Evolutionary conservation across 192 early-diverging fungal genomes (phyloP).

Genomic region (Blastocladiella britannica): DNA sequence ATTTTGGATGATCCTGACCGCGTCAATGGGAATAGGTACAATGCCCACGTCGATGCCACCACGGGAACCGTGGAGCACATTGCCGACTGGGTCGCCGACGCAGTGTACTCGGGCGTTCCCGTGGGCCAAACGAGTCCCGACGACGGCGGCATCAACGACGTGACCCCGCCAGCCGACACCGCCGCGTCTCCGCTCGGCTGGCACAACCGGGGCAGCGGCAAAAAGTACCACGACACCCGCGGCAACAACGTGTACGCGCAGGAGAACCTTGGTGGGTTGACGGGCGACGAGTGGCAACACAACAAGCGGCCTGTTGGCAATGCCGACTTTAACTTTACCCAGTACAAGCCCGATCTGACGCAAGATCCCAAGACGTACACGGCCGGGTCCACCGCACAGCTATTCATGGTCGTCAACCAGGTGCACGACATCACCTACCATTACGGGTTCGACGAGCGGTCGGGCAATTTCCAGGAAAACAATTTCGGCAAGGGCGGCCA

Average conservation of each 20-base stretch:
- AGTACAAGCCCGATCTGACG: constrained; percentile 17
- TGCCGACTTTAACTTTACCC: constrained; percentile 14
- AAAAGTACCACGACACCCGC: constrained; percentile 15
- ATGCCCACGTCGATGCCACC: constrained; percentile 41
- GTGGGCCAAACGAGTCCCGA: constrained; percentile 56
- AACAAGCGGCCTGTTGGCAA: constrained; percentile 11
- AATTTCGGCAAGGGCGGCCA: constrained; percentile 12
- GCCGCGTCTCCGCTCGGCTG: constrained; percentile 19
- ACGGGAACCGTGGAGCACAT: constrained; percentile 41
- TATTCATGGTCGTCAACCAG: constrained; percentile 33
- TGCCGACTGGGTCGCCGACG: constrained; percentile 67
- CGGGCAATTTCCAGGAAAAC: constrained; percentile 30
- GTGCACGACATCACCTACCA: constrained; percentile 27
- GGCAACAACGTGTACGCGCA: constrained; percentile 44
- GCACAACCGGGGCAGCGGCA: constrained; percentile 13
- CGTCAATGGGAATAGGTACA: constrained; percentile 44
- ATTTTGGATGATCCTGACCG: too few species aligned
- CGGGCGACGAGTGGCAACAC: constrained; percentile 8
- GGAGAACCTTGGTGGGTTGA: too few species aligned
- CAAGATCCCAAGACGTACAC: constrained; percentile 18
- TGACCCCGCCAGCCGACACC: constrained; percentile 21
- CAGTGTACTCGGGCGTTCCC: constrained; percentile 59
- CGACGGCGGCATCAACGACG: constrained; percentile 31
- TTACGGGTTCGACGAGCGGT: constrained; percentile 26
- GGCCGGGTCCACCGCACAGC: constrained; percentile 26